Conservation (phyloP, 2,329 filamentous ascomycete species). For the Cercospora citrullina region DNA sequence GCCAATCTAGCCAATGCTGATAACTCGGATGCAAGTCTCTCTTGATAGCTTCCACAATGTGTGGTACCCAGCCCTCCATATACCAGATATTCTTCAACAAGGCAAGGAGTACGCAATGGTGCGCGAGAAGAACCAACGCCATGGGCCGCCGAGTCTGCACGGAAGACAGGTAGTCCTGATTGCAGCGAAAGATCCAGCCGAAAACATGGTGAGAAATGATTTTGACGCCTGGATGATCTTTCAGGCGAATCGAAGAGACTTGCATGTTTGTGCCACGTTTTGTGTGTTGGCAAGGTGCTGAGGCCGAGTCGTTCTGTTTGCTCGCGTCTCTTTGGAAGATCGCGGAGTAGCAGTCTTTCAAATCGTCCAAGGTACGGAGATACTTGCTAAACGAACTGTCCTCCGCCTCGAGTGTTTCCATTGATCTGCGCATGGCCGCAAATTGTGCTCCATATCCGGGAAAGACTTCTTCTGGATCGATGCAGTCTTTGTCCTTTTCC, state of each 20-base stretch:
- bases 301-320: background rate
- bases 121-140: conserved; percentile 24
- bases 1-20: conserved; percentile 24
- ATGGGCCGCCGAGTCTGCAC: conserved; percentile 20
- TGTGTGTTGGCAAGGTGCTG: background rate
- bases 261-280: background rate
- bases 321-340: background rate
- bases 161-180: conserved; percentile 19
- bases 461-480: conserved; percentile 14
- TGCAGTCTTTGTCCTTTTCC: background rate
- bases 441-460: conserved; percentile 14
- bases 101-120: conserved; percentile 20
- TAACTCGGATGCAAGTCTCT: conserved; percentile 22
- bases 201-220: conserved; percentile 16
- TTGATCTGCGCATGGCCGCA: conserved; percentile 12
- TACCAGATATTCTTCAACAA: conserved; percentile 23
- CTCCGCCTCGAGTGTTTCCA: conserved; percentile 21
- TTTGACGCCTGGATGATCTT: conserved; percentile 2
- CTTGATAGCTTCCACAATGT: conserved; percentile 21
- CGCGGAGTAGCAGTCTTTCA: conserved; percentile 12
- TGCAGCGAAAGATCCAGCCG: conserved; percentile 22
- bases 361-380: conserved; percentile 15
- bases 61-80: conserved; percentile 22
- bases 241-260: background rate
- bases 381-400: conserved; percentile 24